These are phyloP conservation scores for Paecilomyces niveus DNA, from an alignment of 2,329 filamentous ascomycete species.

Conservation along the genomic window DNA sequence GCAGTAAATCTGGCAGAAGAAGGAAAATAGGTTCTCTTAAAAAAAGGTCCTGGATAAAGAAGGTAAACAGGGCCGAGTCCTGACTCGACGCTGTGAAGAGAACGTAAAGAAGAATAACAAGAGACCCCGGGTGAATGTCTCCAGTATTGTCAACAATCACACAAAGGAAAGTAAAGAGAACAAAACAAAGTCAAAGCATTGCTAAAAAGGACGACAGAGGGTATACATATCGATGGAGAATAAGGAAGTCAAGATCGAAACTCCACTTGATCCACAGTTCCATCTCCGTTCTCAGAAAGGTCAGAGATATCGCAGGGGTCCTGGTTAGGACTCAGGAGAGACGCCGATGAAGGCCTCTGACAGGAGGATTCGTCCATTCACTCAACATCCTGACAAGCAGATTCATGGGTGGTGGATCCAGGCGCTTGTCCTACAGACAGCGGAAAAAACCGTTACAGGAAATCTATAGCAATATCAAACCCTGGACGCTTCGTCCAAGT, in stretches of 20 bases:
- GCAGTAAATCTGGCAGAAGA: slow-evolving; percentile 3
- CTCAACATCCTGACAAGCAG: background rate
- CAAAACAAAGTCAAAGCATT: slow-evolving; percentile 4
- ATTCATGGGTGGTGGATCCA: background rate
- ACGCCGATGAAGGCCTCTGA: background rate
- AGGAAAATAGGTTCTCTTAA: background rate
- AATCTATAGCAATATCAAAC: background rate
- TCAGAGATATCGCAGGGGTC: background rate
- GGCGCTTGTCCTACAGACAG: background rate
- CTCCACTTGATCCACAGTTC: background rate
- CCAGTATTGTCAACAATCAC: slow-evolving; percentile 1
- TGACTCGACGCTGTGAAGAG: slow-evolving; percentile 9
- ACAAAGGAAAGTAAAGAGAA: slow-evolving; percentile 10
- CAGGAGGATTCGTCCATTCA: background rate
- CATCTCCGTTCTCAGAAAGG: background rate
- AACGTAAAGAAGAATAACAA: slow-evolving; percentile 9
- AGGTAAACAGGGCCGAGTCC: slow-evolving; percentile 14
- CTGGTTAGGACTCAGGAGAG: background rate
- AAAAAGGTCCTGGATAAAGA: slow-evolving; percentile 1
- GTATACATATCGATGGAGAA: background rate
- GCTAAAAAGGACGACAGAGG: background rate
- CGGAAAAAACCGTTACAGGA: background rate
- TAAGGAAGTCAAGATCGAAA: background rate
- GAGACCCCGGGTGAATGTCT: background rate
- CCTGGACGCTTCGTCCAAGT: background rate